These are phyloP conservation scores for Ophiostoma angusticollis DNA, from an alignment of 2,329 filamentous ascomycete species.

Conservation along the genomic window DNA sequence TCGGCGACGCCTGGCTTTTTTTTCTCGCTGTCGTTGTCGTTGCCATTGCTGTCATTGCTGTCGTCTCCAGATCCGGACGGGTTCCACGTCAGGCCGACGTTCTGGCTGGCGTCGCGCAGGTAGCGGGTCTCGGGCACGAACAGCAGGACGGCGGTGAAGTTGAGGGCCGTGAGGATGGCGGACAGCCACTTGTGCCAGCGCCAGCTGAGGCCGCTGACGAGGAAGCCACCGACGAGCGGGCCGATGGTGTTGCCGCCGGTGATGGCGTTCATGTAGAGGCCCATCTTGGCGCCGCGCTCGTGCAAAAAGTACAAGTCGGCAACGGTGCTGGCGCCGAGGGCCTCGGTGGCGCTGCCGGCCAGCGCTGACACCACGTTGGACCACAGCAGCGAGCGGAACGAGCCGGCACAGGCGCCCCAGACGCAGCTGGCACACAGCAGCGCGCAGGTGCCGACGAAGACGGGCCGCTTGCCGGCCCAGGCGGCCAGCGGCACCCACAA, in stretches of 20 bases:
- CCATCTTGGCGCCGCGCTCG: conserved; percentile 21
- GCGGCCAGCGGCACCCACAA: conserved; percentile 36
- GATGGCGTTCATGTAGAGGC: conserved; percentile 21
- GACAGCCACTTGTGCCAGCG: conserved; percentile 22
- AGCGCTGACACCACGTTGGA: conserved; percentile 32
- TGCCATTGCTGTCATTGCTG: not conserved
- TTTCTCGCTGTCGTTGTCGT: not conserved
- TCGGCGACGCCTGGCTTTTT: no score
- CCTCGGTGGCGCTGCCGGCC: conserved; percentile 31
- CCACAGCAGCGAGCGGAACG: conserved; percentile 30
- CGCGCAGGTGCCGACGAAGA: conserved; percentile 29
- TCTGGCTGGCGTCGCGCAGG: conserved; percentile 14
- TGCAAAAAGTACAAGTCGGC: conserved; percentile 23
- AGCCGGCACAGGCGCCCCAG: conserved; percentile 29
- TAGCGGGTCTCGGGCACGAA: conserved; percentile 22
- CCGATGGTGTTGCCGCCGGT: conserved; percentile 20
- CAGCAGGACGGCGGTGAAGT: conserved; percentile 19
- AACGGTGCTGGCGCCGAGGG: conserved; percentile 25
- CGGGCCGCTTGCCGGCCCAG: conserved; percentile 31
- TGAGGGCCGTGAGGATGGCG: conserved; percentile 18
- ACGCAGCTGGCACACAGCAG: conserved; percentile 27
- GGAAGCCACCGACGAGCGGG: conserved; percentile 21
- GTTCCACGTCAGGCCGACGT: conserved; percentile 4
- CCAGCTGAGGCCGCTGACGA: conserved; percentile 20
- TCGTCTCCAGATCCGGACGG: no score